A percentile compares a stretch with the other conserved stretches of the same genome.
phyloP scores from a whole-genome alignment of 441 rosid genomes.

The Sinapis alba region DNA sequence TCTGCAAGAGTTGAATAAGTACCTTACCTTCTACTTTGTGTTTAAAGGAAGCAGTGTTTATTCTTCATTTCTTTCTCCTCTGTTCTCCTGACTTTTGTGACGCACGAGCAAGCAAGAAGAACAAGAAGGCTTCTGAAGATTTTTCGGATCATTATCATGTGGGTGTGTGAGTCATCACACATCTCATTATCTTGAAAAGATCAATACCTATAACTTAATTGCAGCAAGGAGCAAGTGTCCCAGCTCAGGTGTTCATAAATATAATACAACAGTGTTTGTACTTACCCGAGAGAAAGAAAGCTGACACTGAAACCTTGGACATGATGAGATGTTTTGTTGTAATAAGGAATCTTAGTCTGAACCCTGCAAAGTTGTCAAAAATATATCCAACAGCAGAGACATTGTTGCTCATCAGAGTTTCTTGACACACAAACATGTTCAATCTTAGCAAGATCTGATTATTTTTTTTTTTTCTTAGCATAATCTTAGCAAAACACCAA shows the following conservation, averaged over 20 bases:
- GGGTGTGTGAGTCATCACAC: neutral
- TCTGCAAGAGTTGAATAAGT: constrained; percentile 19
- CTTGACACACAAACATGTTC: constrained; percentile 4
- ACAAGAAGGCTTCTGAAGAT: constrained; percentile 4
- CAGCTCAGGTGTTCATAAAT: constrained; percentile 24
- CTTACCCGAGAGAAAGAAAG: constrained; percentile 26
- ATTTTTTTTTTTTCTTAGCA: neutral
- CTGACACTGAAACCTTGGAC: constrained; percentile 7
- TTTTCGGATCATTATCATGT: neutral
- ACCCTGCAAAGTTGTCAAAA: constrained; percentile 22
- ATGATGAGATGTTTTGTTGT: constrained; percentile 10
- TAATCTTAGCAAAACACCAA: constrained; percentile 11
- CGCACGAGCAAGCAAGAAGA: constrained; percentile 5
- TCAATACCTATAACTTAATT: neutral
- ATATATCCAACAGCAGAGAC: constrained; percentile 10
- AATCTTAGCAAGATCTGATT: neutral
- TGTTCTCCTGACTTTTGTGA: constrained; percentile 9
- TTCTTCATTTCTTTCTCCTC: constrained; percentile 9
- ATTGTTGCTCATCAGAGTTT: neutral
- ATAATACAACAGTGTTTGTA: neutral
- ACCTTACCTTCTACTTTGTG: constrained; percentile 14
- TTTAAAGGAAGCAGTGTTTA: constrained; percentile 1
- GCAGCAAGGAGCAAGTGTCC: constrained; percentile 15
- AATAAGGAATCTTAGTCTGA: constrained; percentile 11
- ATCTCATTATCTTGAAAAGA: constrained; percentile 1